Evolutionary conservation across 2,329 filamentous ascomycete genomes (phyloP).

Genomic region (Fusarium phyllophilum): DNA sequence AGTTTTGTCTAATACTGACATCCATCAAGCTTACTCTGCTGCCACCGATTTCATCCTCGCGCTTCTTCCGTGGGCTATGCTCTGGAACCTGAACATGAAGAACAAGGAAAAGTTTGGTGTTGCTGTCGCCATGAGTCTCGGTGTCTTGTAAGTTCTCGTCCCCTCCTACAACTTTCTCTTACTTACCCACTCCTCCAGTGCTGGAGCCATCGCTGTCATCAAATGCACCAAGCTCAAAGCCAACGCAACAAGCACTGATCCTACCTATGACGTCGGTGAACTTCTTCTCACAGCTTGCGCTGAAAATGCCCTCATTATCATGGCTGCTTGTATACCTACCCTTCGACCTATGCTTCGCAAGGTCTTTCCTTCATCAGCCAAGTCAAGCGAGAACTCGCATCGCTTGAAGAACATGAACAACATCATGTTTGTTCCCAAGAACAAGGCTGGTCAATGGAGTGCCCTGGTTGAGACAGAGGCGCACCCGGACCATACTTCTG

Average conservation of each 20-base stretch:
- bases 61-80: constrained; percentile 26
- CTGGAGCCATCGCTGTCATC: constrained; percentile 27
- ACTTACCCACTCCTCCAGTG: neutral
- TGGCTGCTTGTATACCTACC: constrained; percentile 24
- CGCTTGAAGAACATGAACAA: constrained; percentile 24
- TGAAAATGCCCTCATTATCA: constrained; percentile 31
- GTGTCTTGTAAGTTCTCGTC: constrained; percentile 9
- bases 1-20: fast-evolving
- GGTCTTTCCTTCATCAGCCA: constrained; percentile 21
- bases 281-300: constrained; percentile 26
- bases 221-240: constrained; percentile 32
- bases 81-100: constrained; percentile 36
- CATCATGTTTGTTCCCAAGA: constrained; percentile 32
- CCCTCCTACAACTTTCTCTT: fast-evolving
- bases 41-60: constrained; percentile 32
- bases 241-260: constrained; percentile 27
- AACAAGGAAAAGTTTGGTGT: constrained; percentile 35
- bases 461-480: constrained; percentile 24
- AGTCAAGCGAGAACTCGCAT: constrained; percentile 29
- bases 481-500: constrained; percentile 3
- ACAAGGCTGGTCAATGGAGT: constrained; percentile 33
- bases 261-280: constrained; percentile 29
- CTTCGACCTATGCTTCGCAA: constrained; percentile 19
- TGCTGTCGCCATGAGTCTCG: constrained; percentile 28
- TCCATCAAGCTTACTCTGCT: constrained; percentile 14